Conservation (phyloP, 768 basidiomycete genomes). For the Cystofilobasidium capitatum region DNA sequence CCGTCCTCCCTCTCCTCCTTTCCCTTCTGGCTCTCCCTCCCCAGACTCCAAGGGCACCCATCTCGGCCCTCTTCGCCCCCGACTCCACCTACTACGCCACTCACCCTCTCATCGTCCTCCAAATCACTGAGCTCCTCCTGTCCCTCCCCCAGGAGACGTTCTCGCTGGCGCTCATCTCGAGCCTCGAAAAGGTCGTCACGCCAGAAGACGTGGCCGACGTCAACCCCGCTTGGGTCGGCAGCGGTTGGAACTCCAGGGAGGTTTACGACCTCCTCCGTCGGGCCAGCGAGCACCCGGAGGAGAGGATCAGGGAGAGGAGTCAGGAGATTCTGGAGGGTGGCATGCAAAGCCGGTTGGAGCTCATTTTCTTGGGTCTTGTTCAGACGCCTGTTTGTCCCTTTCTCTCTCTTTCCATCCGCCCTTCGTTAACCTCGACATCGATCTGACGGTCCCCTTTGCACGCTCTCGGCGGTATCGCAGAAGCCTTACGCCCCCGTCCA, state of each 20-base stretch:
- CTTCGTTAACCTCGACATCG: neutral
- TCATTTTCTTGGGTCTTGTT: slow-evolving; percentile 84
- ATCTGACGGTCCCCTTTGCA: slow-evolving; percentile 23
- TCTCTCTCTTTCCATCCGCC: neutral
- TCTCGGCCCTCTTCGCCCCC: slow-evolving; percentile 36
- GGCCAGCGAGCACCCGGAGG: slow-evolving; percentile 17
- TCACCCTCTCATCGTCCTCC: slow-evolving; percentile 74
- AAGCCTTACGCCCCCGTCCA: slow-evolving; percentile 80
- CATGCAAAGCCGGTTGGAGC: slow-evolving; percentile 52
- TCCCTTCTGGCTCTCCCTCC: slow-evolving; percentile 75
- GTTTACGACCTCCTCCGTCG: slow-evolving; percentile 20
- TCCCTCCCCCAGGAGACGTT: slow-evolving; percentile 83
- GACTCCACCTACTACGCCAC: slow-evolving; percentile 33
- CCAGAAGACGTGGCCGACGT: slow-evolving; percentile 19
- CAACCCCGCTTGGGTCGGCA: slow-evolving; percentile 4
- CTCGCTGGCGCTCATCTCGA: slow-evolving; percentile 76
- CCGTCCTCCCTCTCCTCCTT: slow-evolving; percentile 77
- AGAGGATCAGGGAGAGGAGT: slow-evolving; percentile 27
- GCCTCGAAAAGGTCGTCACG: slow-evolving; percentile 10
- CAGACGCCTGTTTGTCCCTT: slow-evolving; percentile 66
- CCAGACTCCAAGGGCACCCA: slow-evolving; percentile 48
- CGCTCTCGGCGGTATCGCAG: slow-evolving; percentile 45
- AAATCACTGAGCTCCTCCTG: slow-evolving; percentile 76
- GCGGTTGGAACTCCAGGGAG: slow-evolving; percentile 21
- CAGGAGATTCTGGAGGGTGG: slow-evolving; percentile 31